Evolutionary conservation across 441 rosid genomes (phyloP).

Genomic region (Macaranga tanarius): DNA sequence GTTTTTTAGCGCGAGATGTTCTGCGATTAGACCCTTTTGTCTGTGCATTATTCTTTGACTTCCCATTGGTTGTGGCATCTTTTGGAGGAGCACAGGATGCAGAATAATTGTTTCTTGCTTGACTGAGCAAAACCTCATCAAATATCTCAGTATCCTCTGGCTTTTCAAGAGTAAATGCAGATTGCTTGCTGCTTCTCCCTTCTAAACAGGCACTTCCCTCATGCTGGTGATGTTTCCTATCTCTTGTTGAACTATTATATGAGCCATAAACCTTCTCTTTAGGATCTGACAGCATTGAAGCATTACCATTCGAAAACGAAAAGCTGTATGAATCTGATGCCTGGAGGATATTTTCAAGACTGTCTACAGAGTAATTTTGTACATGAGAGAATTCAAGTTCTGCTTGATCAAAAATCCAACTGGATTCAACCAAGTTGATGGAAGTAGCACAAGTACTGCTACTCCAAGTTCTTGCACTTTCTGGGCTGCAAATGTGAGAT

Average conservation of each 20-base stretch:
- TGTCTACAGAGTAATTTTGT: constrained; percentile 19
- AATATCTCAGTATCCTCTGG: constrained; percentile 49
- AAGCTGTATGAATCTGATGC: constrained; percentile 22
- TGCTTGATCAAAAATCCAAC: constrained; percentile 19
- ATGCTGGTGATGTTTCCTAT: constrained; percentile 46
- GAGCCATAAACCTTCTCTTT: constrained; percentile 10
- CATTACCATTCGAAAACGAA: background rate
- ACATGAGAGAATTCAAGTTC: constrained; percentile 10
- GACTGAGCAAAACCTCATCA: constrained; percentile 63
- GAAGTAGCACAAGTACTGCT: constrained; percentile 4
- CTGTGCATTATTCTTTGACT: constrained; percentile 8
- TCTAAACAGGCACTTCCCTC: constrained; percentile 42
- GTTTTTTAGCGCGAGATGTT: constrained; percentile 32
- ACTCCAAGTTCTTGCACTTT: constrained; percentile 15
- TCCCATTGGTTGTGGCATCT: constrained; percentile 4
- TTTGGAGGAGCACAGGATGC: constrained; percentile 14
- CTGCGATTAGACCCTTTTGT: constrained; percentile 41
- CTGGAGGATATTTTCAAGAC: constrained; percentile 25
- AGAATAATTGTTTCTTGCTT: constrained; percentile 29
- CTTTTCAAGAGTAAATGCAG: constrained; percentile 44
- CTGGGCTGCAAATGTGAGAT: background rate
- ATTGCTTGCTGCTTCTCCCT: constrained; percentile 56
- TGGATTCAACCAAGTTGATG: constrained; percentile 17
- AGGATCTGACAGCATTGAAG: constrained; percentile 11
- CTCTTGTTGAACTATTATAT: constrained; percentile 19